Conservation (phyloP, 164 flowering plant genomes). For the Macadamia integrifolia region DNA sequence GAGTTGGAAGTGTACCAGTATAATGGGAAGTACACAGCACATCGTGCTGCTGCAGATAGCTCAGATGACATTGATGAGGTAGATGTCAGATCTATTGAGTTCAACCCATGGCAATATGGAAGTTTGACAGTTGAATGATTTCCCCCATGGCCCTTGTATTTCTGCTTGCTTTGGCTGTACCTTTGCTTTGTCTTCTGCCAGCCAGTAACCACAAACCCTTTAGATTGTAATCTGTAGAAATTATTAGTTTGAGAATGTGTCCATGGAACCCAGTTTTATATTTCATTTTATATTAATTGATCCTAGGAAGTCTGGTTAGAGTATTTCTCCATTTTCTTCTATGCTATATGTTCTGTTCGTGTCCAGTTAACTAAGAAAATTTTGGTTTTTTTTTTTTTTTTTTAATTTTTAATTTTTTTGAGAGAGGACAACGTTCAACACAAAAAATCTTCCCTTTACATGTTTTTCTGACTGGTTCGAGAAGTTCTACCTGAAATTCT, state of each 20-base stretch:
- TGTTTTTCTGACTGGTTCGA: too few relatives aligned
- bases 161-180: not conserved
- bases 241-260: not conserved
- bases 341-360: too few relatives aligned
- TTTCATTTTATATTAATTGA: not conserved
- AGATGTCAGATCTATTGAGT: conserved; percentile 35
- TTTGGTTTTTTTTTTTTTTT: too few relatives aligned
- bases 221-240: not conserved
- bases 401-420: too few relatives aligned
- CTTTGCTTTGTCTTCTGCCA: not conserved
- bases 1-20: conserved; percentile 56
- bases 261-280: not conserved
- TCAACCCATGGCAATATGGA: conserved; percentile 70
- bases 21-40: conserved; percentile 49
- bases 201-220: not conserved
- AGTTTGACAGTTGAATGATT: conserved; percentile 17
- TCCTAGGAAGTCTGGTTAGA: not conserved
- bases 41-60: conserved; percentile 39
- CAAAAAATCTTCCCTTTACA: too few relatives aligned
- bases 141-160: not conserved
- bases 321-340: too few relatives aligned
- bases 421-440: too few relatives aligned
- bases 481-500: too few relatives aligned
- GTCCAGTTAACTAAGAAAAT: too few relatives aligned
- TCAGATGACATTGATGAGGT: conserved; percentile 20